Conservation (phyloP, 495 filamentous ascomycete species). For the Podospora tetraspora region DNA sequence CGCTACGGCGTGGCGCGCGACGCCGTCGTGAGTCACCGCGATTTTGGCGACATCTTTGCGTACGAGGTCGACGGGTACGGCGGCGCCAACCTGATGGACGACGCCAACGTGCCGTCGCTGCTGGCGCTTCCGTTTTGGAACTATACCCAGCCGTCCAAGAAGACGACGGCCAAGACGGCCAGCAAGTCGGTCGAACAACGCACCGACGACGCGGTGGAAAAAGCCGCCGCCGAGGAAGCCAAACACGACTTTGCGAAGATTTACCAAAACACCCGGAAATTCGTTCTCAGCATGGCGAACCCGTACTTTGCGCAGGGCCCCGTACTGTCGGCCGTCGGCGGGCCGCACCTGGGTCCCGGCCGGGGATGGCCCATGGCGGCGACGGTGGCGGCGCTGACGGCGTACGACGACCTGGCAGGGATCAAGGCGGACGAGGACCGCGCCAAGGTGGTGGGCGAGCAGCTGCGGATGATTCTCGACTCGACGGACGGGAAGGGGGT, state of each 20-base stretch:
- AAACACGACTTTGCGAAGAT: constrained; percentile 28
- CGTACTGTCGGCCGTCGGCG: constrained; percentile 52
- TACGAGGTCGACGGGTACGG: constrained; percentile 61
- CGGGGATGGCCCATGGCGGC: constrained; percentile 56
- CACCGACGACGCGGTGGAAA: neutral
- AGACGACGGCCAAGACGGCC: neutral
- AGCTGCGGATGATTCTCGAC: constrained; percentile 40
- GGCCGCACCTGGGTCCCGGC: constrained; percentile 53
- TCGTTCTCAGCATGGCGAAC: constrained; percentile 50
- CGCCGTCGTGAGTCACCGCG: constrained; percentile 30
- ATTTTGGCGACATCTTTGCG: constrained; percentile 48
- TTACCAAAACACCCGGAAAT: constrained; percentile 54
- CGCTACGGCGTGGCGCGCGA: constrained; percentile 45
- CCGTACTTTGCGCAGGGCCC: constrained; percentile 56
- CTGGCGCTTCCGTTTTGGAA: constrained; percentile 41
- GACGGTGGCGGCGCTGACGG: constrained; percentile 45
- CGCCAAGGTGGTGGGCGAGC: constrained; percentile 24
- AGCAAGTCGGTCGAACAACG: neutral
- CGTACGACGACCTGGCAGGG: constrained; percentile 43
- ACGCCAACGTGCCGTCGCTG: constrained; percentile 58
- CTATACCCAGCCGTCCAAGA: constrained; percentile 17
- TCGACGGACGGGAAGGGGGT: constrained; percentile 53
- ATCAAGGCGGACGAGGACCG: constrained; percentile 31
- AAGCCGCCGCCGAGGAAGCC: neutral
- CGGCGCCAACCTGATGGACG: constrained; percentile 56